These are phyloP conservation scores for Nitzschia palea DNA, from an alignment of 108 stramenopile species.

Conservation along the genomic window DNA sequence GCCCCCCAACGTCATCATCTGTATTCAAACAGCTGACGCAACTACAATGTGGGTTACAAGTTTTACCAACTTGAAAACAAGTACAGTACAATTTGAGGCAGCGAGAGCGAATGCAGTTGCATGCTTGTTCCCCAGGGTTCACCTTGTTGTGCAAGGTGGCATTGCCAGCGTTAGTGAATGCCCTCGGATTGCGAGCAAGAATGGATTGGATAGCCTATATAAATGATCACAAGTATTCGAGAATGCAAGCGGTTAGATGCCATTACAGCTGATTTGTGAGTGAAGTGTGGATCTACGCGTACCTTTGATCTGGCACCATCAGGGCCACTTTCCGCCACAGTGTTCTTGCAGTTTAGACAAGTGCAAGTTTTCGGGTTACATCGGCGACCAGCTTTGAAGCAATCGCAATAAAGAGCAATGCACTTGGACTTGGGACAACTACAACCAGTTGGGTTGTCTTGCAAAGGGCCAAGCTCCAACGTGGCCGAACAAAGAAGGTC, in stretches of 20 bases:
- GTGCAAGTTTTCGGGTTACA: slow-evolving; percentile 52
- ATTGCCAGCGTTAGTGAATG: slow-evolving; percentile 50
- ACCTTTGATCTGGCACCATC: slow-evolving; percentile 50
- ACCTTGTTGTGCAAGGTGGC: slow-evolving; percentile 3
- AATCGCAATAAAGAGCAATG: slow-evolving; percentile 92
- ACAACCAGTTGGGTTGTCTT: slow-evolving; percentile 65
- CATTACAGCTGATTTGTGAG: too few relatives aligned
- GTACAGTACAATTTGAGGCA: slow-evolving; percentile 94
- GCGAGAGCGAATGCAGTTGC: slow-evolving; percentile 82
- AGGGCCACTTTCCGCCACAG: slow-evolving; percentile 38
- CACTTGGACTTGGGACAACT: slow-evolving; percentile 85
- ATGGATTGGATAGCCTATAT: slow-evolving; percentile 50
- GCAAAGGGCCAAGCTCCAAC: slow-evolving; percentile 48
- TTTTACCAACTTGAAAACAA: slow-evolving; percentile 77
- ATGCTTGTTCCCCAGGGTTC: slow-evolving; percentile 58
- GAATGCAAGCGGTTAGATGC: not conserved
- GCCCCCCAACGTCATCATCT: slow-evolving; percentile 30
- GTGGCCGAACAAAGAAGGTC: slow-evolving; percentile 48
- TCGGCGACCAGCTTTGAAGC: slow-evolving; percentile 79
- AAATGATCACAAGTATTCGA: too few relatives aligned
- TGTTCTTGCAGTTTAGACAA: slow-evolving; percentile 64
- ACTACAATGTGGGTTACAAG: slow-evolving; percentile 57
- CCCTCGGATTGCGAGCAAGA: slow-evolving; percentile 58
- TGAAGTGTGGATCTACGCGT: slow-evolving; percentile 1
- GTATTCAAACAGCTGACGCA: slow-evolving; percentile 57